A percentile compares a stretch with the other conserved stretches of the same genome.
These are phyloP conservation scores for Moesziomyces aphidis DNA, from an alignment of 1,284 basidiomycete genomes.

Conservation along the genomic window DNA sequence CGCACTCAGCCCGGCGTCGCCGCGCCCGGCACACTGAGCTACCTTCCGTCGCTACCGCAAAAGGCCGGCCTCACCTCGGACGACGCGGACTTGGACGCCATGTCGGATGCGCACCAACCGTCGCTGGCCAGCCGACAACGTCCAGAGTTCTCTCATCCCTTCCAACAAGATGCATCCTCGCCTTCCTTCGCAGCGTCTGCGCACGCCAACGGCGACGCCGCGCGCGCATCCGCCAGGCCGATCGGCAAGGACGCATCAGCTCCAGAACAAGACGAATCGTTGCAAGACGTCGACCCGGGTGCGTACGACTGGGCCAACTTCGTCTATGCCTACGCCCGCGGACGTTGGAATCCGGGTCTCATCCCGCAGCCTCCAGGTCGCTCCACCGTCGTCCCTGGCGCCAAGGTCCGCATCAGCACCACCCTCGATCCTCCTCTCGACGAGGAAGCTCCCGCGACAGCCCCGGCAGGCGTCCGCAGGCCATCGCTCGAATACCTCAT, in stretches of 20 bases:
- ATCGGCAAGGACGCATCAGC: neutral
- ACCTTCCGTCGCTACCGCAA: slow-evolving; percentile 33
- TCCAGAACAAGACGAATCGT: neutral
- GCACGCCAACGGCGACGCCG: neutral
- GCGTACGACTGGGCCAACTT: slow-evolving; percentile 65
- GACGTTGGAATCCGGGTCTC: slow-evolving; percentile 58
- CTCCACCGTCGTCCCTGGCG: slow-evolving; percentile 36
- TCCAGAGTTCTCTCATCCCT: slow-evolving; percentile 19
- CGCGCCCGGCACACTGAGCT: slow-evolving; percentile 38
- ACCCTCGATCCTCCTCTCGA: slow-evolving; percentile 1
- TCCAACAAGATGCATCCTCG: slow-evolving; percentile 8
- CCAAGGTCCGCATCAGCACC: slow-evolving; percentile 31
- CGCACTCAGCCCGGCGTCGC: slow-evolving; percentile 22
- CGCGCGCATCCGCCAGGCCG: neutral
- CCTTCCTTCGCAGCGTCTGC: neutral
- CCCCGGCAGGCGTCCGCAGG: slow-evolving; percentile 9
- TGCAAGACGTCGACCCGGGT: slow-evolving; percentile 30
- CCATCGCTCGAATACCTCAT: slow-evolving; percentile 36
- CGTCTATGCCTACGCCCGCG: slow-evolving; percentile 60
- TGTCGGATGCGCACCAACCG: neutral
- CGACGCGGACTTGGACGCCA: neutral
- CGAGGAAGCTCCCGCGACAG: neutral
- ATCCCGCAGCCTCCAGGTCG: slow-evolving; percentile 58
- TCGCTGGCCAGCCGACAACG: neutral
- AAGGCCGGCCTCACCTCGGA: slow-evolving; percentile 1